Conservation (phyloP, 2,329 filamentous ascomycete genomes). For the Pseudogymnoascus sp. region DNA sequence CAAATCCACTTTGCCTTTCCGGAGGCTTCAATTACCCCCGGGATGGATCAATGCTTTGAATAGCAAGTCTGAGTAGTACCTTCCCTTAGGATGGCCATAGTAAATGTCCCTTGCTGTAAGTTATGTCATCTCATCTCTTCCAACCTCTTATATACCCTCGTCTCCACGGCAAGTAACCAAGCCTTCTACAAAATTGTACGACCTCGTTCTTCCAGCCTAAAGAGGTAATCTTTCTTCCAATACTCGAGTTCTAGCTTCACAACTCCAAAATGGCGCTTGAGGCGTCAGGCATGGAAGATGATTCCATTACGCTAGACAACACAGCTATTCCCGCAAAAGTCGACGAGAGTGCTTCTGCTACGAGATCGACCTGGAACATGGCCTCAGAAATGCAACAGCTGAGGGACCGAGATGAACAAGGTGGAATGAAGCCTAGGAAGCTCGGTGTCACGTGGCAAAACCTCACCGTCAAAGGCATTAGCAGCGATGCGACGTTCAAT, state of each 20-base stretch:
- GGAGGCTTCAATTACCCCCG: neutral
- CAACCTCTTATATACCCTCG: neutral
- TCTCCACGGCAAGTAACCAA: neutral
- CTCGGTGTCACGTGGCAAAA: constrained; percentile 74
- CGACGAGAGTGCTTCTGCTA: neutral
- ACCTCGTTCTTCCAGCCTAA: neutral
- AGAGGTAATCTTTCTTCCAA: neutral
- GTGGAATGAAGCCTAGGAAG: constrained; percentile 49
- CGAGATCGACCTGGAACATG: constrained; percentile 3
- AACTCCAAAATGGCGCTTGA: neutral
- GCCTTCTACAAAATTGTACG: neutral
- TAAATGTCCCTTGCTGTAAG: neutral
- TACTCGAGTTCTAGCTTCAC: neutral
- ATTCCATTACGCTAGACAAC: neutral
- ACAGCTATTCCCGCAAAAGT: neutral
- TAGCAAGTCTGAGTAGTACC: neutral
- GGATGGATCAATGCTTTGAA: neutral
- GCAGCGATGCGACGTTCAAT: constrained; percentile 56
- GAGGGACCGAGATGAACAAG: neutral
- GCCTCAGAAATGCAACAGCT: constrained; percentile 2
- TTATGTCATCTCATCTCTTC: neutral
- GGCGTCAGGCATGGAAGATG: neutral
- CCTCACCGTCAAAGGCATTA: constrained; percentile 60
- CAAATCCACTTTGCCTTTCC: neutral
- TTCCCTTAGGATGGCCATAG: neutral